These are phyloP conservation scores for Scenedesmus sp. DNA, from an alignment of 163 green algal species.

Conservation along the genomic window DNA sequence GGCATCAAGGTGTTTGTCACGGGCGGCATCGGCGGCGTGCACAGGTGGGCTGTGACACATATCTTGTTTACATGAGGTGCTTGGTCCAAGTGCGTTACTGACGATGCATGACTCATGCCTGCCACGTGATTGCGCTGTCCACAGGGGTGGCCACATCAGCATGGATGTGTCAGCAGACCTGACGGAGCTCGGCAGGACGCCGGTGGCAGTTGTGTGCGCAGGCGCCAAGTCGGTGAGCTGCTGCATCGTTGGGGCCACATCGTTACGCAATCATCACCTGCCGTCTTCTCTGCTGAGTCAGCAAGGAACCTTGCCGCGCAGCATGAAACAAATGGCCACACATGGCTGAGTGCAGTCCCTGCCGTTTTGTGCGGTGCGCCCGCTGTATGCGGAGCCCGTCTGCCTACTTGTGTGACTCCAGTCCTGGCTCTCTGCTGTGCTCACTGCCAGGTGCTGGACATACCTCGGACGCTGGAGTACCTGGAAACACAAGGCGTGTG, in stretches of 20 bases:
- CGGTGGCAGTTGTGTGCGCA: constrained; percentile 95
- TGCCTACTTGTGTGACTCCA: too few species aligned
- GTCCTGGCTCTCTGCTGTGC: constrained; percentile 4
- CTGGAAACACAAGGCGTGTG: constrained; percentile 94
- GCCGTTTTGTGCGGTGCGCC: not conserved
- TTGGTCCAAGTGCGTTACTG: not conserved
- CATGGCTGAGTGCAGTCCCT: too few species aligned
- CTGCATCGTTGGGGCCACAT: too few species aligned
- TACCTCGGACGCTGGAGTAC: constrained; percentile 96
- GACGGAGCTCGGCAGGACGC: constrained; percentile 91
- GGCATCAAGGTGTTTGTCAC: constrained; percentile 86
- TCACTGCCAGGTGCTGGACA: constrained; percentile 90
- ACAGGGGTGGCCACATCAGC: constrained; percentile 81
- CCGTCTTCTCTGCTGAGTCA: too few species aligned
- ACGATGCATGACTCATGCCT: not conserved
- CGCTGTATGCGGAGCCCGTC: too few species aligned
- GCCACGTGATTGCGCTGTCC: not conserved
- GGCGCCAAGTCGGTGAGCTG: constrained; percentile 91
- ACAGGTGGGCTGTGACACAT: constrained; percentile 74
- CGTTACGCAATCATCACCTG: not conserved
- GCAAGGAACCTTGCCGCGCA: too few species aligned
- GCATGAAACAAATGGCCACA: too few species aligned
- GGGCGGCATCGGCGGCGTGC: constrained; percentile 95
- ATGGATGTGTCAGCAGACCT: constrained; percentile 97
- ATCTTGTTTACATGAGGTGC: not conserved